Conservation (phyloP, 2,329 filamentous ascomycete genomes). For the Thermochaetoides dissita region DNA sequence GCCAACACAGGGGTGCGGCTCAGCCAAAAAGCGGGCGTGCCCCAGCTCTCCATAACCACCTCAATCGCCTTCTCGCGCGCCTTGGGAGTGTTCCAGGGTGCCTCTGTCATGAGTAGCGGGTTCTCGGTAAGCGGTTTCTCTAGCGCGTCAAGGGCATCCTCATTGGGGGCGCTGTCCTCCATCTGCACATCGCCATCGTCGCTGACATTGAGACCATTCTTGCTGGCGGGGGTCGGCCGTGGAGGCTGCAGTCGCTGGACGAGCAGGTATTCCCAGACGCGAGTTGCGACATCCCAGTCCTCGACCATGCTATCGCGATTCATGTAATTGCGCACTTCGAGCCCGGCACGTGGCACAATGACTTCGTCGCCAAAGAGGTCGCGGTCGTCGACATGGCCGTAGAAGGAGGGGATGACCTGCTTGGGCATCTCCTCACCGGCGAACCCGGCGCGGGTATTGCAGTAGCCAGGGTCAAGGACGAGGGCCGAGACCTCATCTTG, state of each 20-base stretch:
- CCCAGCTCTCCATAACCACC: constrained; percentile 95
- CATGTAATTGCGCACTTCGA: constrained; percentile 89
- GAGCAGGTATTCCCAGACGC: constrained; percentile 86
- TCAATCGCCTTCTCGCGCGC: constrained; percentile 88
- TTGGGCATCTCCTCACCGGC: constrained; percentile 96
- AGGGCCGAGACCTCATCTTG: constrained; percentile 97
- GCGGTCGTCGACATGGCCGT: constrained; percentile 49
- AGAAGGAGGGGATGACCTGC: constrained; percentile 80
- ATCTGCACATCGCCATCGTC: constrained; percentile 47
- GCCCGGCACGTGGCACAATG: constrained; percentile 58
- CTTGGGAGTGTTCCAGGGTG: constrained; percentile 81
- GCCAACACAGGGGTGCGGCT: constrained; percentile 79
- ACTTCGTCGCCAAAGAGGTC: constrained; percentile 82
- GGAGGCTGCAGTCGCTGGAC: constrained; percentile 74
- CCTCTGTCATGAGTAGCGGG: constrained; percentile 85
- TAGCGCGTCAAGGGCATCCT: constrained; percentile 30
- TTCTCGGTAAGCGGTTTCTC: constrained; percentile 76
- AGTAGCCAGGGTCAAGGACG: constrained; percentile 89
- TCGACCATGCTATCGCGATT: constrained; percentile 78
- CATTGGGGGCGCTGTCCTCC: constrained; percentile 27
- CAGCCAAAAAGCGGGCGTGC: constrained; percentile 85
- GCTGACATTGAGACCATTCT: constrained; percentile 61
- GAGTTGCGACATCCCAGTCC: constrained; percentile 85
- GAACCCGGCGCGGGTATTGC: constrained; percentile 82
- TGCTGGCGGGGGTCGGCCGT: constrained; percentile 52